Conservation (phyloP, 352 stramenopile species). For the Globisporangium camurandrum region DNA sequence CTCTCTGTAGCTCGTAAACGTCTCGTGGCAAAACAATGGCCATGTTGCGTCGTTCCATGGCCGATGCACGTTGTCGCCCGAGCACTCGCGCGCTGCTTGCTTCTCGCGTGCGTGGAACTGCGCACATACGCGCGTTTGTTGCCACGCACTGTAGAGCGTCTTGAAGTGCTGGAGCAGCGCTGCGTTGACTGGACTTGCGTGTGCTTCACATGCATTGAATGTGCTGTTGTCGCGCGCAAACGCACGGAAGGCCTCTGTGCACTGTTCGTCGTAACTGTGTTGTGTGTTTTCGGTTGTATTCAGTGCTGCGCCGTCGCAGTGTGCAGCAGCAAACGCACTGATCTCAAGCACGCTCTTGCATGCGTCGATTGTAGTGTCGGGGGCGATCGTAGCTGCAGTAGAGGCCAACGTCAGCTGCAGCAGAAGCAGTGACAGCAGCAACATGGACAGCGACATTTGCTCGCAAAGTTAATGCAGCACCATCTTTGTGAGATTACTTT, state of each 20-base stretch:
- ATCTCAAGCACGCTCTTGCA: slow-evolving; percentile 34
- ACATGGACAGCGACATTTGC: too few species aligned
- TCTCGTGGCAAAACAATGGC: slow-evolving; percentile 51
- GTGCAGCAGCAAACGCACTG: slow-evolving; percentile 28
- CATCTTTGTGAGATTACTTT: too few species aligned
- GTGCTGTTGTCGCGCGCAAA: slow-evolving; percentile 33
- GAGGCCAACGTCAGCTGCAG: too few species aligned
- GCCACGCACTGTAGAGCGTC: slow-evolving; percentile 34
- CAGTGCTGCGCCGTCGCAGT: slow-evolving; percentile 23
- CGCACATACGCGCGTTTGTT: slow-evolving; percentile 34
- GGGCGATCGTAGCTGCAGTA: too few species aligned
- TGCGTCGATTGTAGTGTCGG: too few species aligned
- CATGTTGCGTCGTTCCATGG: slow-evolving; percentile 38
- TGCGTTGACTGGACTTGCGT: slow-evolving; percentile 6
- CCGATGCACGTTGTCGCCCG: slow-evolving; percentile 24
- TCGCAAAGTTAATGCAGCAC: too few species aligned
- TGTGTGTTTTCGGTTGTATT: background rate
- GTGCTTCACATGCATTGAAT: slow-evolving; percentile 28
- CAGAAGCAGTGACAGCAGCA: too few species aligned
- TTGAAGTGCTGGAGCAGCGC: slow-evolving; percentile 20
- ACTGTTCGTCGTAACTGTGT: slow-evolving; percentile 20
- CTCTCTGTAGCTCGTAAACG: slow-evolving; percentile 52
- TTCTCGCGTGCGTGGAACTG: slow-evolving; percentile 44
- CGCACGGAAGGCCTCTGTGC: slow-evolving; percentile 41
- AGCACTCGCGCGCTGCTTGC: slow-evolving; percentile 36